Conservation (phyloP, 2,329 filamentous ascomycete genomes). For the Biscogniauxia marginata region DNA sequence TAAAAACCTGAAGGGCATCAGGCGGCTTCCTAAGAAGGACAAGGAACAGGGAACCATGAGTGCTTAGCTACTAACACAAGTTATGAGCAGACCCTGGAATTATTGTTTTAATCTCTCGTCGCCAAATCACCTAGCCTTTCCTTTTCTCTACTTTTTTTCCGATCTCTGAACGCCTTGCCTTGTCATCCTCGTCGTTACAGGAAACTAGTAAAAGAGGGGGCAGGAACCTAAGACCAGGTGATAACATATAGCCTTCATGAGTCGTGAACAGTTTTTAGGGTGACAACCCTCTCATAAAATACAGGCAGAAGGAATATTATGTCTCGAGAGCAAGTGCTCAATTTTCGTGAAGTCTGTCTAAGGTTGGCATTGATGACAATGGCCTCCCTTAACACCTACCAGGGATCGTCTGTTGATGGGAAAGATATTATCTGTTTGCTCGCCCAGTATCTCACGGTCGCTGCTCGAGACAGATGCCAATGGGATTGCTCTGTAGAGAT, state of each 20-base stretch:
- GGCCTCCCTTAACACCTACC: not conserved
- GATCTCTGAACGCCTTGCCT: conserved; percentile 2
- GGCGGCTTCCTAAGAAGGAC: too few relatives aligned
- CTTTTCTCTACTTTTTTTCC: conserved; percentile 1
- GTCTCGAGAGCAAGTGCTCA: not conserved
- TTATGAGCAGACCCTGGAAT: not conserved
- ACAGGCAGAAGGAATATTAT: not conserved
- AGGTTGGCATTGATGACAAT: not conserved
- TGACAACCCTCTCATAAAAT: not conserved
- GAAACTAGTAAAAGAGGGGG: not conserved
- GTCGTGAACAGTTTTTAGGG: not conserved
- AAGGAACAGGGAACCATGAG: too few relatives aligned
- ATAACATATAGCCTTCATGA: not conserved
- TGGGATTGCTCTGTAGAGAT: not conserved
- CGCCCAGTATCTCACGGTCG: not conserved
- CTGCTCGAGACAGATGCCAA: not conserved
- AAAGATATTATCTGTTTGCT: not conserved
- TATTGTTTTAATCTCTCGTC: not conserved
- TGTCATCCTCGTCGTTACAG: not conserved
- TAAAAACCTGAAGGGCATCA: too few relatives aligned
- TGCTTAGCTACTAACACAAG: not conserved
- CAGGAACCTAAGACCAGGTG: not conserved
- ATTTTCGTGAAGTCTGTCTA: not conserved
- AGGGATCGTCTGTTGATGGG: not conserved
- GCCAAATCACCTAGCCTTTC: conserved; percentile 1